Percentiles rank a stretch among this genome's conserved stretches.
Evolutionary conservation across 768 basidiomycete species (phyloP).

Genomic region (Podaxis sp.): DNA sequence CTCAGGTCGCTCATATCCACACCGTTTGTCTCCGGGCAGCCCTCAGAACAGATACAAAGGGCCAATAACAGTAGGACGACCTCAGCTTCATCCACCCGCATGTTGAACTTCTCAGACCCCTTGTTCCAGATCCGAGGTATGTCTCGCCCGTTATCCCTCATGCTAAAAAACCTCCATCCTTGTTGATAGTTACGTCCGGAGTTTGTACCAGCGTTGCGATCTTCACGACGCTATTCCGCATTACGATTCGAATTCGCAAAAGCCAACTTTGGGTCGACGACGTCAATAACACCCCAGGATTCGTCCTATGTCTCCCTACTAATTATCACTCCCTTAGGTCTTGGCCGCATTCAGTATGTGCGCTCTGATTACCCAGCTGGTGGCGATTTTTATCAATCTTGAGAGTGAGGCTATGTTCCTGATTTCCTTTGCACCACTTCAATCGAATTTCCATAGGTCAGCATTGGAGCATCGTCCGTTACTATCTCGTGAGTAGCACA

Average conservation of each 20-base stretch:
- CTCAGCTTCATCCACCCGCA: too few relatives aligned
- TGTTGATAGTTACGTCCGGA: not conserved
- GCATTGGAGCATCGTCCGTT: constrained; percentile 24
- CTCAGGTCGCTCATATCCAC: too few relatives aligned
- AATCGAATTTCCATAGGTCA: not conserved
- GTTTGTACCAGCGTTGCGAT: not conserved
- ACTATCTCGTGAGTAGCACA: constrained; percentile 34
- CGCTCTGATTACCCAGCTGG: not conserved
- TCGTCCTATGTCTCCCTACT: not conserved
- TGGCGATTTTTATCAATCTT: not conserved
- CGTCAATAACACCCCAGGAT: not conserved
- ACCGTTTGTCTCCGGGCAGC: too few relatives aligned
- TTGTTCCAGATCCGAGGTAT: too few relatives aligned
- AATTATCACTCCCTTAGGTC: not conserved
- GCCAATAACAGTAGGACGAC: too few relatives aligned
- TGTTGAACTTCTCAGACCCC: too few relatives aligned
- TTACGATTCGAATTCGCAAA: not conserved
- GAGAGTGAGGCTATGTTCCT: not conserved
- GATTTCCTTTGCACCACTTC: not conserved
- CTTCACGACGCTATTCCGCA: not conserved
- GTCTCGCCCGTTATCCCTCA: too few relatives aligned
- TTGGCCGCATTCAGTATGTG: not conserved
- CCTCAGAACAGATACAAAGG: too few relatives aligned
- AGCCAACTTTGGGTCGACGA: constrained; percentile 9
- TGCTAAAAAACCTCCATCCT: too few relatives aligned